phyloP scores from a whole-genome alignment of 345 rosid genomes.

The Psidium friedrichsthalianum region DNA sequence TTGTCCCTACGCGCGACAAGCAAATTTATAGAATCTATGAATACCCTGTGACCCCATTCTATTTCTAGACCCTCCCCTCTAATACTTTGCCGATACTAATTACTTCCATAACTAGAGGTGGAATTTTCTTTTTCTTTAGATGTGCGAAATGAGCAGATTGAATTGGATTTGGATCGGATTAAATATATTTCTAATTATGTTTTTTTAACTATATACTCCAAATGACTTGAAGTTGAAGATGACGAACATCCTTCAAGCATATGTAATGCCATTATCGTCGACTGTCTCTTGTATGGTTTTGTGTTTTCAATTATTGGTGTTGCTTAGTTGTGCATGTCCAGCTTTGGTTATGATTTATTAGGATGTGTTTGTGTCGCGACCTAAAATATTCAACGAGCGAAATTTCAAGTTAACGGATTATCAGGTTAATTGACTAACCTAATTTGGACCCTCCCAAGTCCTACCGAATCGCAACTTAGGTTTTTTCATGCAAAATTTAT shows the following conservation, averaged over 20 bases:
- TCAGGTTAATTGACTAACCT: no score
- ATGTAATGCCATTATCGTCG: background rate
- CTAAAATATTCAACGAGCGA: no score
- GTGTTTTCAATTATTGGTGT: background rate
- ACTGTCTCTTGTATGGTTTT: background rate
- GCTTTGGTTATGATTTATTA: background rate
- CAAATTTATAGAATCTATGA: background rate
- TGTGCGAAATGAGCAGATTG: no score
- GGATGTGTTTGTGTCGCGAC: no score
- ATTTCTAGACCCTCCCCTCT: background rate
- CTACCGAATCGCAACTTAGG: no score
- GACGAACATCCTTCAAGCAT: background rate
- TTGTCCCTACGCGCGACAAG: background rate
- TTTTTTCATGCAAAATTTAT: no score
- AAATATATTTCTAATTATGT: background rate
- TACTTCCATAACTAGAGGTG: background rate
- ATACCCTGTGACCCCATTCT: background rate
- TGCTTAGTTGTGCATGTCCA: no score
- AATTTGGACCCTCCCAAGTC: no score
- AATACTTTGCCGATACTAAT: background rate
- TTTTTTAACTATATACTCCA: background rate
- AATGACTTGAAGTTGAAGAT: background rate
- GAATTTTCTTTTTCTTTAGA: no score
- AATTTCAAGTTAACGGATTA: no score
- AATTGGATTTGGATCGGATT: no score